phyloP scores from a whole-genome alignment of 164 flowering plant species.

The Piper longum region DNA sequence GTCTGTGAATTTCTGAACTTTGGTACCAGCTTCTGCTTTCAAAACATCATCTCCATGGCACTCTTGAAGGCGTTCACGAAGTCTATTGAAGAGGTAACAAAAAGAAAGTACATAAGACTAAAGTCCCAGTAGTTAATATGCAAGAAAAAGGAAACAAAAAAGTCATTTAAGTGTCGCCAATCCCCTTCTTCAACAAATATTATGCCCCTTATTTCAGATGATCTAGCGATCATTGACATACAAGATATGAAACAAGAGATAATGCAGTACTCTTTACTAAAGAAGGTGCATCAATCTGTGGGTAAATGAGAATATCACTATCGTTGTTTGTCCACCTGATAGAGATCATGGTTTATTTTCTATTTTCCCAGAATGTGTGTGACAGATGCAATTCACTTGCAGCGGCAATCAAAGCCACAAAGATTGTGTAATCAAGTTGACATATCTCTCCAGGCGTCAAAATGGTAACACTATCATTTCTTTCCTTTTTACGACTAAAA shows the following conservation, averaged over 20 bases:
- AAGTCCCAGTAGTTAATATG: neutral
- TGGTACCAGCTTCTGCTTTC: slow-evolving; percentile 92
- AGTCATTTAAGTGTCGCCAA: neutral
- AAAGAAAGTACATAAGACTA: slow-evolving; percentile 1
- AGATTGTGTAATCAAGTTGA: no score
- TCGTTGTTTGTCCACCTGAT: no score
- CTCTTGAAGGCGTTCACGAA: slow-evolving; percentile 88
- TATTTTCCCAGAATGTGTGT: no score
- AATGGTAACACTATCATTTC: neutral
- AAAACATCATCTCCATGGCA: slow-evolving; percentile 87
- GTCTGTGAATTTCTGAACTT: slow-evolving; percentile 92
- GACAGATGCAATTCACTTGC: no score
- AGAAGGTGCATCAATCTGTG: no score
- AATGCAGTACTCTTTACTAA: neutral
- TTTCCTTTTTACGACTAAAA: neutral
- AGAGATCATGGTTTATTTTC: no score
- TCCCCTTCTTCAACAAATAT: neutral
- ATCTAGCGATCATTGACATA: neutral
- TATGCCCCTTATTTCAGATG: neutral
- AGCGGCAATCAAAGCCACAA: no score
- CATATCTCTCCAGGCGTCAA: neutral
- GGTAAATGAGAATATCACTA: no score
- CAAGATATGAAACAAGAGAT: neutral
- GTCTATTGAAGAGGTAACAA: slow-evolving; percentile 26
- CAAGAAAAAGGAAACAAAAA: no score